These are phyloP conservation scores for Coemansia sp. DNA, from an alignment of 192 early-diverging fungal genomes.

Conservation along the genomic window DNA sequence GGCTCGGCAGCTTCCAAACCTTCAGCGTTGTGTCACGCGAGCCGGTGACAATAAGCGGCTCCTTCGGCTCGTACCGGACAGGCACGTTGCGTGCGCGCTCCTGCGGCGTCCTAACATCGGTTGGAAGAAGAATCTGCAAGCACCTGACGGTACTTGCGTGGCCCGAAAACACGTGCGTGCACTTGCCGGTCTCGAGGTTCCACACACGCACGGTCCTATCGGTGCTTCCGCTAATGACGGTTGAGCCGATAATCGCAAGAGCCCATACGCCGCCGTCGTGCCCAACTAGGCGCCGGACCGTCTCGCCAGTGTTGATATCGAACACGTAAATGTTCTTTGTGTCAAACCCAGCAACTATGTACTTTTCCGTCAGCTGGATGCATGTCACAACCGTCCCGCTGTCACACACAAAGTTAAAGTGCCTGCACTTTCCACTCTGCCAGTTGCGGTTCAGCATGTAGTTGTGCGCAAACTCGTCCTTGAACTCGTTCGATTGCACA, in stretches of 20 bases:
- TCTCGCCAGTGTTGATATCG: constrained; percentile 77
- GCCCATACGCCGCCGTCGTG: constrained; percentile 99
- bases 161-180: constrained; percentile 92
- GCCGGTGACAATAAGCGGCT: constrained; percentile 91
- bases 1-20: constrained; percentile 91
- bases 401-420: constrained; percentile 80
- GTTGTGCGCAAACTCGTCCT: constrained; percentile 76
- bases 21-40: constrained; percentile 90
- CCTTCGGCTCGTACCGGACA: constrained; percentile 60
- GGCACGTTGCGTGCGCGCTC: constrained; percentile 41
- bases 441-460: constrained; percentile 84
- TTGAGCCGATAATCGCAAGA: constrained; percentile 83
- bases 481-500: constrained; percentile 61
- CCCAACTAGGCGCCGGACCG: constrained; percentile 71
- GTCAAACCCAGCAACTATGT: constrained; percentile 93
- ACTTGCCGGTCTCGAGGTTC: constrained; percentile 87
- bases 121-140: constrained; percentile 81
- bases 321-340: constrained; percentile 94
- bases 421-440: constrained; percentile 70
- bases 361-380: constrained; percentile 93
- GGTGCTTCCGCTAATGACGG: constrained; percentile 91
- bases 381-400: constrained; percentile 88
- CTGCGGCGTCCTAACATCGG: constrained; percentile 48
- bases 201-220: constrained; percentile 95
- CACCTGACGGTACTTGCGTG: constrained; percentile 96